These are phyloP conservation scores for Podaxis sp. DNA, from an alignment of 768 basidiomycete genomes.

Conservation along the genomic window DNA sequence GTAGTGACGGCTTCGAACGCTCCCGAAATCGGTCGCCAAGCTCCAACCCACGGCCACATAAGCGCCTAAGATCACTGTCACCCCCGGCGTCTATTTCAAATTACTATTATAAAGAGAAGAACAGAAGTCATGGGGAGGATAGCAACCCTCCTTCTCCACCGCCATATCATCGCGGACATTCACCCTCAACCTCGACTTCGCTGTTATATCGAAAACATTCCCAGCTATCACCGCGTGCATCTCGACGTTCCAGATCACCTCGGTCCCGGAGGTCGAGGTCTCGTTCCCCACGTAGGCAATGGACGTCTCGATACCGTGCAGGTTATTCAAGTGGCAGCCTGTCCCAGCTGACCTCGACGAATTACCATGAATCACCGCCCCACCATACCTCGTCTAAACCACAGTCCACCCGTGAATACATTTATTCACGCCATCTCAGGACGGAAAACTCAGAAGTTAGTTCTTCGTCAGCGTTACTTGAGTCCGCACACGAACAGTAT, in stretches of 20 bases:
- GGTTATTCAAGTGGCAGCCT: neutral
- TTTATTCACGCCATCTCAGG: neutral
- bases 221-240: neutral
- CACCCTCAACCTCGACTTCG: neutral
- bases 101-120: neutral
- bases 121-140: neutral
- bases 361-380: neutral
- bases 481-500: neutral
- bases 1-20: neutral
- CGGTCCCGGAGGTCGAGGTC: neutral
- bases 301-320: neutral
- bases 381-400: neutral
- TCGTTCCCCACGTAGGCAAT: no score
- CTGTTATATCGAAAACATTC: neutral
- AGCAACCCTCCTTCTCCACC: neutral
- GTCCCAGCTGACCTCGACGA: neutral
- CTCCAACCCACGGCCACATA: neutral
- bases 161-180: neutral
- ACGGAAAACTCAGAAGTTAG: neutral
- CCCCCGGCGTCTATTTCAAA: neutral
- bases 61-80: conserved; percentile 4
- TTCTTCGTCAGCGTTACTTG: neutral
- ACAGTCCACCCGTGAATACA: neutral
- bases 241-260: conserved; percentile 2
- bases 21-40: neutral